Evolutionary conservation across 2,329 filamentous ascomycete genomes (phyloP), one percentile per base, ranked within the genome.

Genomic region (Fusarium sp.): DNA sequence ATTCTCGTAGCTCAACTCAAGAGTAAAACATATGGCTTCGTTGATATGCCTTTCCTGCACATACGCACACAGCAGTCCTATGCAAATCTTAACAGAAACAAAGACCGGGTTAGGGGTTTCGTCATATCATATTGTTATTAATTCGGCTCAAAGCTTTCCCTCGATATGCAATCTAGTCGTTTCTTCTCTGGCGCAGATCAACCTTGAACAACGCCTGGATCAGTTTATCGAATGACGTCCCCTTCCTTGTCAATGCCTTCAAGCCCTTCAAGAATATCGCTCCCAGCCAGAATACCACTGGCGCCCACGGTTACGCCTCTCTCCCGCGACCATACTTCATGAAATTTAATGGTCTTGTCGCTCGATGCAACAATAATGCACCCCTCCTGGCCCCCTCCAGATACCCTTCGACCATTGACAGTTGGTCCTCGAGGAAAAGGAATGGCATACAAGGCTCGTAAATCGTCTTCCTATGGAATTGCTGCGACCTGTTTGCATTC

Each of bases 311-410:
- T 86, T 10, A 82, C 80, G 73, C 86, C 90, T 70, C 81, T 83
- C 40, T 85, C 82, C 3, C 87, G 86, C n/a, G 86, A 85, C 96
- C 94, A 98, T 13, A 99, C 89, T 80, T 98, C 94, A 78, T 98
- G 94, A 74, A 98, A 98, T 76, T 96, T 96, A 78, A 98, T 91
- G 71, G 89, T 96, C 76, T 93, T 90, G 79, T 98, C 94, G 75
- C 94, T 97, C 43, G 93, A 92, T 17, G 94, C 95, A 53, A 99
- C 91, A 19, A 97, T 92, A 70, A 99, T 90, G 76, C 94, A 97
- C 0, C 71, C 80, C 74, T 83, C 80, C 62, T 76, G 75, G 60
- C 70, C 41, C 52, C 72, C 64, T 62, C 71, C 45, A 59, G 66
- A 49, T 51, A 71, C 71, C 22, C 73, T 59, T 44, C 66, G 66